These are phyloP conservation scores for Blastocystis hominis DNA, from an alignment of 352 stramenopile genomes.

Conservation along the genomic window DNA sequence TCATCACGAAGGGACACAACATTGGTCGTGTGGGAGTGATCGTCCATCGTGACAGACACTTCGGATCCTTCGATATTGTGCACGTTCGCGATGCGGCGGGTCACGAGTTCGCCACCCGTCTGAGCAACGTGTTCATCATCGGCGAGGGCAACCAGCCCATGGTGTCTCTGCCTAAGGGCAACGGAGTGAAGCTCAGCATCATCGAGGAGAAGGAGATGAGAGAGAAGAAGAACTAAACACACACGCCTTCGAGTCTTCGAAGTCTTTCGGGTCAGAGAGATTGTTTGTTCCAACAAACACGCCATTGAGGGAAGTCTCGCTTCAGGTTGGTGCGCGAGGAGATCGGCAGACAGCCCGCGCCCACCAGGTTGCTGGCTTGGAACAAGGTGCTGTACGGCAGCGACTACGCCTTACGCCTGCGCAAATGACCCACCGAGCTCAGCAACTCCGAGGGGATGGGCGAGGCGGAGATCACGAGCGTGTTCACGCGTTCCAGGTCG, in stretches of 20 bases:
- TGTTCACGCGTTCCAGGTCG: background rate
- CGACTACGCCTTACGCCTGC: background rate
- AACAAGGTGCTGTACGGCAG: background rate
- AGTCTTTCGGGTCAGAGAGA: too few species aligned
- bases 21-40: slow-evolving; percentile 88
- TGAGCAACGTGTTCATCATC: slow-evolving; percentile 93
- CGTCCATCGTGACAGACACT: slow-evolving; percentile 91
- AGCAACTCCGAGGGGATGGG: background rate
- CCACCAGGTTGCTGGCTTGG: background rate
- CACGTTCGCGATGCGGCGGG: slow-evolving; percentile 93
- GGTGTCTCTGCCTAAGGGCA: slow-evolving; percentile 90
- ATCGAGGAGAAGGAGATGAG: slow-evolving; percentile 76
- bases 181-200: slow-evolving; percentile 97
- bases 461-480: background rate
- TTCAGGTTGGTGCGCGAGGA: background rate
- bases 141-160: slow-evolving; percentile 78
- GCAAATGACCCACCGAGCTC: background rate
- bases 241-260: too few species aligned
- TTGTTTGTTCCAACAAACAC: background rate
- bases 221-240: background rate
- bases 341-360: too few species aligned
- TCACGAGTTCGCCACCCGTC: slow-evolving; percentile 89
- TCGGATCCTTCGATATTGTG: slow-evolving; percentile 97
- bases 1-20: slow-evolving; percentile 92
- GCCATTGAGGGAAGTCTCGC: background rate